These are phyloP conservation scores for Nicotiana noctiflora DNA, from an alignment of 257 asterid species.

Conservation along the genomic window DNA sequence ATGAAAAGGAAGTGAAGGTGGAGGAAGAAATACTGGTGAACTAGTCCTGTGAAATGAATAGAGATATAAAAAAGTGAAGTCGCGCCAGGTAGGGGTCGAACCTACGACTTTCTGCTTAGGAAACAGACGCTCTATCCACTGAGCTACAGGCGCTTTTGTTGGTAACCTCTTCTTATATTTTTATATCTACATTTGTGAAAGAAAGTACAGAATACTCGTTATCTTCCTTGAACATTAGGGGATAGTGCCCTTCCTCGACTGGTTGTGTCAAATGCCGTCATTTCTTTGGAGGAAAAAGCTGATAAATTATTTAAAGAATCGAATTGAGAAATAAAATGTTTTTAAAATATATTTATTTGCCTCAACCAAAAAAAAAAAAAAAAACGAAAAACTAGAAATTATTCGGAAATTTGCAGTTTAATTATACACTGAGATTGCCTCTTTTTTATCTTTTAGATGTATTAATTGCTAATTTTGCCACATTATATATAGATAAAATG, in stretches of 20 bases:
- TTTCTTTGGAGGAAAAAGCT: not conserved
- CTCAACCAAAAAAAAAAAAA: no score
- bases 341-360: not conserved
- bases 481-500: no score
- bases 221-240: not conserved
- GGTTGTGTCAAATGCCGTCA: not conserved
- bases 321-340: not conserved
- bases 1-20: not conserved
- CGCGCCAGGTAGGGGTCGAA: slow-evolving; percentile 99
- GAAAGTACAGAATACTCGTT: no score
- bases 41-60: accelerated
- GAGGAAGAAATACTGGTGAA: no score
- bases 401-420: not conserved
- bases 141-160: slow-evolving; percentile 78
- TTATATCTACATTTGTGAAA: no score
- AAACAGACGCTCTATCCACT: slow-evolving; percentile 99
- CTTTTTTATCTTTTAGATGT: not conserved
- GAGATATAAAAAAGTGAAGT: no score
- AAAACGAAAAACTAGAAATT: not conserved
- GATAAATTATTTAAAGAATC: not conserved
- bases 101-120: slow-evolving; percentile 99
- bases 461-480: not conserved
- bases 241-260: not conserved
- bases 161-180: accelerated
- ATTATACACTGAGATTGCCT: not conserved